Conservation (phyloP, 2,329 filamentous ascomycete species). For the Rugonectria rugulosa region DNA sequence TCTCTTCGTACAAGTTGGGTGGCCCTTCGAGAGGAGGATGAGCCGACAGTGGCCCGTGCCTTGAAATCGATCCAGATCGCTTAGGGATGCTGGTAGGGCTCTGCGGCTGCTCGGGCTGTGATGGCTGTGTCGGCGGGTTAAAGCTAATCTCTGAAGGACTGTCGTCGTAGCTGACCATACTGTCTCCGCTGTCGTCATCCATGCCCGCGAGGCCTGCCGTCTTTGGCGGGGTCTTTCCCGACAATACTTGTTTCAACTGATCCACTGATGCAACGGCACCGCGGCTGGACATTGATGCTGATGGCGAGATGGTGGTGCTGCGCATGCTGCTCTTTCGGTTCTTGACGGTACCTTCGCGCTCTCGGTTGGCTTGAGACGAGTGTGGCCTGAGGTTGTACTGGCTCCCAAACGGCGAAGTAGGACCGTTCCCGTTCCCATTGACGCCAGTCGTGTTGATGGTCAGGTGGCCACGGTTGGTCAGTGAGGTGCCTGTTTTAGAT, state of each 20-base stretch:
- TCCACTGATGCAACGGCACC: slow-evolving; percentile 67
- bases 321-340: slow-evolving; percentile 63
- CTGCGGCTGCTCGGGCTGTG: slow-evolving; percentile 40
- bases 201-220: slow-evolving; percentile 46
- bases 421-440: slow-evolving; percentile 46
- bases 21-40: slow-evolving; percentile 47
- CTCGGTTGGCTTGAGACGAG: slow-evolving; percentile 50
- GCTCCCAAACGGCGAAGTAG: slow-evolving; percentile 57
- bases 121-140: slow-evolving; percentile 50
- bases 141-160: slow-evolving; percentile 72
- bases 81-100: slow-evolving; percentile 41
- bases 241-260: slow-evolving; percentile 68
- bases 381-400: slow-evolving; percentile 59
- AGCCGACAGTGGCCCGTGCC: slow-evolving; percentile 53
- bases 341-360: slow-evolving; percentile 47
- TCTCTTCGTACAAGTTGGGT: slow-evolving; percentile 40
- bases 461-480: slow-evolving; percentile 61
- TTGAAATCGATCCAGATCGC: slow-evolving; percentile 46
- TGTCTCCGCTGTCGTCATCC: slow-evolving; percentile 68
- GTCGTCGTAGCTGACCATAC: slow-evolving; percentile 75
- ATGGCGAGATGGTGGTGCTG: slow-evolving; percentile 58
- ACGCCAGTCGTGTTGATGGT: slow-evolving; percentile 59
- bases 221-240: slow-evolving; percentile 55
- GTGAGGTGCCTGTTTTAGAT: slow-evolving; percentile 71
- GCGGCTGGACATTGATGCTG: slow-evolving; percentile 52